Evolutionary conservation across 2,329 filamentous ascomycete genomes (phyloP).

Genomic region (Arthrobotrys conoides): DNA sequence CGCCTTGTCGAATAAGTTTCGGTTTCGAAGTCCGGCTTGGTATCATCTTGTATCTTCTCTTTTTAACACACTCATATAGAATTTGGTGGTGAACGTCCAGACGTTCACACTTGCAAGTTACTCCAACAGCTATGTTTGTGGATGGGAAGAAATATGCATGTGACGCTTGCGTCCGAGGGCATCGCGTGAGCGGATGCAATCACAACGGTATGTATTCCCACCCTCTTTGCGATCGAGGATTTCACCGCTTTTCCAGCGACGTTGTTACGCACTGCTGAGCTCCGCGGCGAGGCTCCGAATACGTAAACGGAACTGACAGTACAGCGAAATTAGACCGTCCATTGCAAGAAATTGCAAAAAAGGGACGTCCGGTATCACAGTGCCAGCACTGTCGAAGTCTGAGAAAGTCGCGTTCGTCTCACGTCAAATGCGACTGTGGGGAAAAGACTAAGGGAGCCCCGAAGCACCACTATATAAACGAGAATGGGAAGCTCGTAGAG

Average conservation of each 20-base stretch:
- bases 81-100: conserved; percentile 58
- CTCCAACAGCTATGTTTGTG: conserved; percentile 76
- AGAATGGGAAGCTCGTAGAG: conserved; percentile 59
- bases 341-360: conserved; percentile 95
- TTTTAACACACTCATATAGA: conserved; percentile 50
- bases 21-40: conserved; percentile 60
- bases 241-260: conserved; percentile 32
- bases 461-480: conserved; percentile 61
- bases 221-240: conserved; percentile 52
- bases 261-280: conserved; percentile 29
- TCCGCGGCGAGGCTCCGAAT: conserved; percentile 36
- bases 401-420: conserved; percentile 94
- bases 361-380: conserved; percentile 96
- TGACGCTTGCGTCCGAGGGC: conserved; percentile 96
- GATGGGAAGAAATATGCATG: conserved; percentile 98
- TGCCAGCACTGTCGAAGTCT: conserved; percentile 95
- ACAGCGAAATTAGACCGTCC: conserved; percentile 78
- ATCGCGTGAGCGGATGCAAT: conserved; percentile 98
- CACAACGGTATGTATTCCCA: conserved; percentile 82
- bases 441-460: conserved; percentile 77
- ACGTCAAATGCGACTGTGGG: conserved; percentile 96
- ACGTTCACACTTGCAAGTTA: conserved; percentile 63
- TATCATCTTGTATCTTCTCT: conserved; percentile 64
- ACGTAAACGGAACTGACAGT: conserved; percentile 46
- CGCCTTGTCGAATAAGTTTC: conserved; percentile 58